Evolutionary conservation across 164 flowering plant genomes (phyloP), one percentile per base, ranked within the genome.

Genomic region (Annona cherimola): DNA sequence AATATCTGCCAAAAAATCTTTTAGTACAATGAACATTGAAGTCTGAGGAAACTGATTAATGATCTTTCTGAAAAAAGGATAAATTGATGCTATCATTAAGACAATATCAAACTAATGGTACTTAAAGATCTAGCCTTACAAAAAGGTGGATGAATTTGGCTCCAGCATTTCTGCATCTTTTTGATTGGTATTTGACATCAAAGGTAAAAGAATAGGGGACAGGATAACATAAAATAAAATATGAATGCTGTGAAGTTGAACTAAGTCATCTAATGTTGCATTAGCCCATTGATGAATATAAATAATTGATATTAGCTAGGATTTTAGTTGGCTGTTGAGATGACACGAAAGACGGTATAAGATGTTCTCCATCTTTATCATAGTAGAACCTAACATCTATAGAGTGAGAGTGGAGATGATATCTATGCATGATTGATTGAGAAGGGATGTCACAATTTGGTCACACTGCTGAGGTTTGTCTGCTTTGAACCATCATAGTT

Each of bases 1-100:
- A 95, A 95, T 78, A 95, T 95, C 99, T 95, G 92, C 78, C 70
- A 70, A 67, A 45, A 60, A 14, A 40, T 8, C 66, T 11, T 14
- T 11, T 14, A 43, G 9, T 8, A 71, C 26, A 45, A 54, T 50
- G 35, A 78, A 42, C 59, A 64, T 9, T 50, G 12, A 66, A 66
- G 44, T 39, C 40, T 14, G 18, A 14, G 44, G 44, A 40, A 64
- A 42, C 42, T 42, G 42, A 64, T 64, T 41, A 64, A 40, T 40
- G 44, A 64, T 35, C 67, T n/a, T 39, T 19, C 19, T 9, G 45
- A 16, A 43, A 26, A 26, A 26, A 66, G n/a, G 42, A 43, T 44
- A 43, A 43, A 66, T 16, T 63, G 42, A 63, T 35, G 8, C 14
- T 63, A 63, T 63, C 16, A 44, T 41, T 11, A 66, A 42, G 20